Base-by-base conservation (phyloP, 1,139 yeast genomes). In the Groenewaldozyma auringiensis region DNA sequence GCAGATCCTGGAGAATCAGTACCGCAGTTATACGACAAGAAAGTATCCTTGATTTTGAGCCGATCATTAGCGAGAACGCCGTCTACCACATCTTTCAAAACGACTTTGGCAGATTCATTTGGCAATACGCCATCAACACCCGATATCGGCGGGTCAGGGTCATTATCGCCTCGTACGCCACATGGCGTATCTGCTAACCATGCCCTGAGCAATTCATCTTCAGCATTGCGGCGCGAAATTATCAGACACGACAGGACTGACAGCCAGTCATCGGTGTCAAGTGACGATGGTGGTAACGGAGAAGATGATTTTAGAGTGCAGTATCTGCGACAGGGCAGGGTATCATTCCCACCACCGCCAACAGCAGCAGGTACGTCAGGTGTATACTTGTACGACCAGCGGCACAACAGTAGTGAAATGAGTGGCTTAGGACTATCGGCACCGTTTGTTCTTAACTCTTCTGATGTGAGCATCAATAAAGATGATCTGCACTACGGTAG, bases 21-120 rank as follows among this genome's bases (percentile, higher is more conserved):
- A 9, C 94, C 92, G 3, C 86, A 76, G 57, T 76, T 82, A 1
- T 86, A 82, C 62, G 95, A 81, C 61, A 83, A 81, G 62, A 83
- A 82, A 64, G 94, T 82, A 2, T 81, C 86, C 16, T 77, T 79
- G 14, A 82, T 85, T 46, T 69, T 85, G 58, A 83, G 83, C 59
- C 71, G 83, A 51, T 82, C 88, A 50, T 71, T 85, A 60, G 87
- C 87, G 1, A 68, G 89, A 51, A 80, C 88, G 0, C 81, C 85
- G 17, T 83, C 94, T 1, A 81, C 79, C 42, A 70, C 85, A 1
- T 83, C 94, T 2, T 86, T 85, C 69, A 81, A 81, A 59, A 80
- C 83, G 6, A 76, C 84, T 29, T 69, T 85, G 55, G 88, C 66
- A 0, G 70, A 66, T 40, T 60, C 68, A 1, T 63, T 63, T 50